A percentile compares a stretch with the other conserved stretches of the same genome.
Evolutionary conservation across 75 land plant species (phyloP).

Genomic region (Pseudotsuga menziesii): DNA sequence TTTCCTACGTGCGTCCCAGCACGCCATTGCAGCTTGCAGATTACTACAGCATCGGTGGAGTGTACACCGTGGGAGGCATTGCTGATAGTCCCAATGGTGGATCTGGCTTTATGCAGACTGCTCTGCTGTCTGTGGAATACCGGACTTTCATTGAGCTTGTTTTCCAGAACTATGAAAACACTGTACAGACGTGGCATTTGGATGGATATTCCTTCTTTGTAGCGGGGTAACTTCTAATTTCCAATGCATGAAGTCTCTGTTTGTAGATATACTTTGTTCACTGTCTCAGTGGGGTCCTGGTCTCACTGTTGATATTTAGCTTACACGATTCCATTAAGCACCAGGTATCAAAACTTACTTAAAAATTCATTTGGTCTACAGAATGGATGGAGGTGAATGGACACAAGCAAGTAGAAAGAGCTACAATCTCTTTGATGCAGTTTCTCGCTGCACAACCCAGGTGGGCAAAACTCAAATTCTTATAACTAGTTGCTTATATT

Average conservation of each 20-base stretch:
- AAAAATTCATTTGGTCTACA: conserved; percentile 4
- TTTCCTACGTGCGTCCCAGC: conserved; percentile 45
- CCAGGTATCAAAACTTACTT: too few relatives aligned
- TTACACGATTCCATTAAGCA: too few relatives aligned
- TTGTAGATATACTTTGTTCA: too few relatives aligned
- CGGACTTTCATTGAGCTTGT: conserved; percentile 60
- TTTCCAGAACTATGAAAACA: conserved; percentile 58
- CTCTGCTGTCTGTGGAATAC: conserved; percentile 47
- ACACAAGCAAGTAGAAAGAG: conserved; percentile 32
- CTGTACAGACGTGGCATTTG: conserved; percentile 74
- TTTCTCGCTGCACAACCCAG: conserved; percentile 64
- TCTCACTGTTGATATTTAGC: too few relatives aligned
- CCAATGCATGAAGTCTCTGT: too few relatives aligned
- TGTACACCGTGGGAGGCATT: conserved; percentile 51
- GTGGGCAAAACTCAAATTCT: conserved; percentile 14
- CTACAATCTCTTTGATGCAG: conserved; percentile 73
- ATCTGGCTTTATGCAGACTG: conserved; percentile 27
- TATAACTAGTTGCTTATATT: too few relatives aligned
- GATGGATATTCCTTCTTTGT: conserved; percentile 91
- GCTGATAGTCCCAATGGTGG: conserved; percentile 31
- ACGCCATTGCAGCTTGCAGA: conserved; percentile 75
- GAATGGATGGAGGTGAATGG: conserved; percentile 76
- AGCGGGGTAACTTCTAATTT: conserved; percentile 58
- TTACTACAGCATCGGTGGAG: conserved; percentile 39
- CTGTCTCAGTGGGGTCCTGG: too few relatives aligned